Conservation (phyloP, 768 basidiomycete genomes). For the Pilatotrama ljubarskyi region DNA sequence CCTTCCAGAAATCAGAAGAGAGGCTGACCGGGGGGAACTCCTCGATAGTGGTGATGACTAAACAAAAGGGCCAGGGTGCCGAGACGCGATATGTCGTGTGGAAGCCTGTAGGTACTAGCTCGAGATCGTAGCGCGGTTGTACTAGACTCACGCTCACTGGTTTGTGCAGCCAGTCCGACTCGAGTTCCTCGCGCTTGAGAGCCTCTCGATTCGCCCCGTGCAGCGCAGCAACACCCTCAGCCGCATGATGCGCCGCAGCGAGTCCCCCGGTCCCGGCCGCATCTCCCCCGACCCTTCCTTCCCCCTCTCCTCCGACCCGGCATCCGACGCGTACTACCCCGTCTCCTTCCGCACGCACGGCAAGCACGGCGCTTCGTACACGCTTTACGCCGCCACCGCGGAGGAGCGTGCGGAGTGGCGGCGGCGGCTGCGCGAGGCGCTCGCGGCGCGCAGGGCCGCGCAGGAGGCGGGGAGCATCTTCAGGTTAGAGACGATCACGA, state of each 20-base stretch:
- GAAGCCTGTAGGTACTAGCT: conserved; percentile 11
- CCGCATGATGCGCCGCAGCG: conserved; percentile 17
- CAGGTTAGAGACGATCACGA: conserved; percentile 41
- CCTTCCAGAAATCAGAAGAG: no score
- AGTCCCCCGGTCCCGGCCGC: conserved; percentile 1
- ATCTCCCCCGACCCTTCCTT: conserved; percentile 8
- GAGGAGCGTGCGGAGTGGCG: conserved; percentile 45
- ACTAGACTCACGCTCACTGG: no score
- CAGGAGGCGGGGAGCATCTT: conserved; percentile 46
- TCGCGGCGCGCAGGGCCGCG: conserved; percentile 40
- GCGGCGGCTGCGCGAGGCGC: conserved; percentile 44
- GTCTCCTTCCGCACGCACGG: conserved; percentile 47
- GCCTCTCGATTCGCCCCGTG: conserved; percentile 8
- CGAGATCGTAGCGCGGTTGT: no score
- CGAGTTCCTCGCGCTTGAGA: conserved; percentile 14
- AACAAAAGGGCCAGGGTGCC: conserved; percentile 9
- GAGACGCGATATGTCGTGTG: conserved; percentile 9
- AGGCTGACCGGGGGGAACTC: neutral
- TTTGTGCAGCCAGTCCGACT: conserved; percentile 9
- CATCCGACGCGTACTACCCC: conserved; percentile 39
- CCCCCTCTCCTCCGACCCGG: neutral
- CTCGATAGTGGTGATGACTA: conserved; percentile 15
- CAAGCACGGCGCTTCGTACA: conserved; percentile 44
- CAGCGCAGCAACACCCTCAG: conserved; percentile 19
- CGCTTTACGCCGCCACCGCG: conserved; percentile 45